These are phyloP conservation scores for Fonsecaea pedrosoi DNA, from an alignment of 2,329 filamentous ascomycete species.

Conservation along the genomic window DNA sequence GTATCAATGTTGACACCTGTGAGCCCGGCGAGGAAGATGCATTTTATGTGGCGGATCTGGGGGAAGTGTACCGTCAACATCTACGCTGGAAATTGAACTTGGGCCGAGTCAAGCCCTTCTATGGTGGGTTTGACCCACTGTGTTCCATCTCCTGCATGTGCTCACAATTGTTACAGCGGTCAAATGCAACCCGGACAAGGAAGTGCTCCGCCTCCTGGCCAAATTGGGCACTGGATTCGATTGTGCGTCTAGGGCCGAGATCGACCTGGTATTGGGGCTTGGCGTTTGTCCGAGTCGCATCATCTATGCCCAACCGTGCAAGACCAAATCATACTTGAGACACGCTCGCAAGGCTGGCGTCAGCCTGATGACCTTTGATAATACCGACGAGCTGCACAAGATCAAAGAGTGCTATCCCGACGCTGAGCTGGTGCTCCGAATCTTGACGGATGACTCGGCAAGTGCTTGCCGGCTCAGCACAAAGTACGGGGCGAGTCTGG, in stretches of 20 bases:
- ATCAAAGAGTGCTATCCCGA: conserved; percentile 89
- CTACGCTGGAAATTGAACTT: conserved; percentile 97
- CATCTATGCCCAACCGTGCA: conserved; percentile 99
- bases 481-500: conserved; percentile 94
- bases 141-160: conserved; percentile 23
- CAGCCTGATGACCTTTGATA: conserved; percentile 99
- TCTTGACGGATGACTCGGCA: conserved; percentile 93
- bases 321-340: conserved; percentile 97
- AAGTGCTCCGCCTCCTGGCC: conserved; percentile 85
- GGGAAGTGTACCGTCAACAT: conserved; percentile 98
- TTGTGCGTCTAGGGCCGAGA: conserved; percentile 96
- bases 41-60: conserved; percentile 97
- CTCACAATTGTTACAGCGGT: conserved; percentile 66
- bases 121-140: conserved; percentile 66
- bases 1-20: conserved; percentile 85
- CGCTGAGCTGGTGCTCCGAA: conserved; percentile 91
- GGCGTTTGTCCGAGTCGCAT: conserved; percentile 87
- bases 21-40: conserved; percentile 93
- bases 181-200: conserved; percentile 96
- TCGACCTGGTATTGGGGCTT: conserved; percentile 84
- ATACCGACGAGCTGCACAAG: conserved; percentile 96
- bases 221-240: conserved; percentile 94
- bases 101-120: conserved; percentile 91
- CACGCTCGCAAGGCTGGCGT: conserved; percentile 85
- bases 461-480: conserved; percentile 93